Evolutionary conservation across 2,329 filamentous ascomycete genomes (phyloP), one percentile per base, ranked within the genome.

Genomic region (Annulohypoxylon truncatum): DNA sequence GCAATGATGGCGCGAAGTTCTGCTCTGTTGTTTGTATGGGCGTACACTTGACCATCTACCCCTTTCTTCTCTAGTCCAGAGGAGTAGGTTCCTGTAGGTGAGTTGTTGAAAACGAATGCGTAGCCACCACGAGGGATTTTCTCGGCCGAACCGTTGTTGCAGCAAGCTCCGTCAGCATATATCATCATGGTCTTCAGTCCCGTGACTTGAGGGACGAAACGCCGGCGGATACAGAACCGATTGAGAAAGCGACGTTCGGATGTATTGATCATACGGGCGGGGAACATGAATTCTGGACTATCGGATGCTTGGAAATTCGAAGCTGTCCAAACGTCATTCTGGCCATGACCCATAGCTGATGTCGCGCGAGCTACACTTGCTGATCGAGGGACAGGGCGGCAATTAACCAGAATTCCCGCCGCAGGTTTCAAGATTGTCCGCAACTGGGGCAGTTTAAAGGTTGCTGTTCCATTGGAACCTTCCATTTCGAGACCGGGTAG

Each of bases 221-320:
- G 59, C 13, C 42, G 50, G 12, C 59, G 59, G 26, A 62, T 62
- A 28, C 29, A 48, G 24, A 56, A 62, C 26, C 59, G 22, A 13
- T 56, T 31, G 13, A 48, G 18, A 18, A 24, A 3, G 24, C 24
- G 10, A 26, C 18, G 15, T 4, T 18, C 4, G 20, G 12, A 2
- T 38, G 58, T 7, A 13, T 62, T 55, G 33, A 50, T 24, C 7
- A 7, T 13, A 20, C 50, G 51, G n/a, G 18, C 8, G 18, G 40
- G 40, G 31, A 62, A 62, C 5, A 56, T 33, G 35, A 31, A 50
- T 10, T 42, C 7, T 6, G 59, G 59, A 9, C 4, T 28, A 8
- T 48, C 26, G 2, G 18, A 3, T 26, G 42, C 28, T 9, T 50
- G n/a, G 48, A 62, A 55, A n/a, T 12, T 9, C 4, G 59, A 40